These are phyloP conservation scores for Phtheirospermum japonicum DNA, from an alignment of 257 asterid species.

Conservation along the genomic window DNA sequence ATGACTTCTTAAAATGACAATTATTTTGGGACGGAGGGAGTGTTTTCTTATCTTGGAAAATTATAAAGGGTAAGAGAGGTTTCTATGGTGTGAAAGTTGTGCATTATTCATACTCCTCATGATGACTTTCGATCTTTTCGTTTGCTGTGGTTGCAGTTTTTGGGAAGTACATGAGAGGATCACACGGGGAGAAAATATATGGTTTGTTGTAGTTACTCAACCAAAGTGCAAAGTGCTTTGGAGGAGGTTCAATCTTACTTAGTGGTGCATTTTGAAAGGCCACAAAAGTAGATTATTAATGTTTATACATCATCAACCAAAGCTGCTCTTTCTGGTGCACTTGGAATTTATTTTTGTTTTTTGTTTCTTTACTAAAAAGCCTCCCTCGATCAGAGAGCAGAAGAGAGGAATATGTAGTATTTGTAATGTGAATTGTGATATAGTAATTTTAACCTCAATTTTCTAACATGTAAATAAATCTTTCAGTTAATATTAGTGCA, in stretches of 20 bases:
- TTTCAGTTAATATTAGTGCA: too few relatives aligned
- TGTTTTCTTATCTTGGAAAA: too few relatives aligned
- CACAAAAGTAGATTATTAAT: constrained; percentile 14
- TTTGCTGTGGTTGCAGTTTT: constrained; percentile 31
- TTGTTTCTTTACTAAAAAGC: background rate
- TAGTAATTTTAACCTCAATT: background rate
- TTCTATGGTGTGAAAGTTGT: background rate
- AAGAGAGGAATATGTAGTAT: constrained; percentile 3
- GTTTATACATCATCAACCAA: background rate
- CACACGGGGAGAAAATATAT: constrained; percentile 16
- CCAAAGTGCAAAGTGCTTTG: constrained; percentile 10
- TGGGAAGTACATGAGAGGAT: constrained; percentile 20
- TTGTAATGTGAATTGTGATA: background rate
- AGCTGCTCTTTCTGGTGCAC: background rate
- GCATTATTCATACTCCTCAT: constrained; percentile 10
- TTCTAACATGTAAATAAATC: constrained; percentile 21
- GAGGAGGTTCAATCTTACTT: constrained; percentile 19
- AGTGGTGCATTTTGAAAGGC: constrained; percentile 9
- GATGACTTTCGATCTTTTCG: background rate
- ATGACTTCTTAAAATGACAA: too few relatives aligned
- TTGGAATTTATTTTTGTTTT: constrained; percentile 1
- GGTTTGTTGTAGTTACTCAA: constrained; percentile 6
- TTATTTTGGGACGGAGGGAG: too few relatives aligned
- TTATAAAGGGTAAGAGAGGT: background rate
- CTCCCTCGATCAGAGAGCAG: background rate